Evolutionary conservation across 495 filamentous ascomycete species (phyloP), one percentile per base, ranked within the genome.

Genomic region (Aspergillus mulundensis): DNA sequence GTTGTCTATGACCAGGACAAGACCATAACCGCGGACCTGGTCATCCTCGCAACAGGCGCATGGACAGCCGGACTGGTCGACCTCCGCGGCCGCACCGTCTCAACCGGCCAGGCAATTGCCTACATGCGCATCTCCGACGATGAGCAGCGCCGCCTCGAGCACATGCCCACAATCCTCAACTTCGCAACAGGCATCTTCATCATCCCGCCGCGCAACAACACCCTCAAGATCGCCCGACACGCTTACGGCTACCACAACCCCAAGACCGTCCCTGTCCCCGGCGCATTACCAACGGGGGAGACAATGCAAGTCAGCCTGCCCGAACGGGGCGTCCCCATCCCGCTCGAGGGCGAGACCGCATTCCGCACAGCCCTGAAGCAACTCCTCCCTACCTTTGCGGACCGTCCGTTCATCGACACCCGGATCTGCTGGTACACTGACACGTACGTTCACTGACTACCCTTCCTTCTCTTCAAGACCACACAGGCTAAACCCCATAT

Each of bases 341-440:
- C 74, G 24, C 82, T 86, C 10, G 88, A 91, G 53, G 89, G 79
- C 12, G 78, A 84, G 47, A 59, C 70, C 10, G 83, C 80, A 4
- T 84, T 87, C 54, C 82, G 87, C 11, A 60, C 71, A 1, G 85
- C 84, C 14, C 68, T 95, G 18, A 64, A 68, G 8, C 74, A 83
- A 53, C 78, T 88, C 63, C 70, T 90, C 4, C 87, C 90, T 0
- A 70, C 71, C 40, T 73, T 94, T 14, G 73, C 66, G 20, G 77
- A 84, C 23, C 69, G 91, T 30, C 81, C 84, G 0, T 96, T 91
- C 62, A 65, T 71, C 34, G 68, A 73, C 14, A 90, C 85, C n/a
- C 76, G 89, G 16, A 71, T 97, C 40, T 98, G 92, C 68, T 95
- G 89, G 89, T 96, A 97, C 60, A 84, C 81, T 7, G 91, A 95